Conservation (phyloP, 2,329 filamentous ascomycete species). For the Cercospora brassicicola region DNA sequence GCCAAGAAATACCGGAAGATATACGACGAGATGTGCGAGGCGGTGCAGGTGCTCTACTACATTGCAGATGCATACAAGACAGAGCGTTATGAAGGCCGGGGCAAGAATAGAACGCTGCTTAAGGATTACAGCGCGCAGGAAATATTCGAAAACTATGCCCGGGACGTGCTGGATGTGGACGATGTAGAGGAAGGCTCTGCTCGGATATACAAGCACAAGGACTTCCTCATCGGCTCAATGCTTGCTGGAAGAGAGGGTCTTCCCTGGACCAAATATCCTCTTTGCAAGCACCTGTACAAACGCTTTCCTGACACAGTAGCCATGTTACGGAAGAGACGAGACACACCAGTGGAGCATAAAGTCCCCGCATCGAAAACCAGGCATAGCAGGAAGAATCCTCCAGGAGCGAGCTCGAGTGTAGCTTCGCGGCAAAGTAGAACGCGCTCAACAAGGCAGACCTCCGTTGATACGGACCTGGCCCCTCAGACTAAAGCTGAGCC, state of each 20-base stretch:
- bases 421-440: neutral
- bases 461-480: slow-evolving; percentile 8
- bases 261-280: slow-evolving; percentile 45
- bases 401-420: slow-evolving; percentile 3
- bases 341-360: slow-evolving; percentile 9
- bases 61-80: slow-evolving; percentile 58
- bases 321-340: slow-evolving; percentile 13
- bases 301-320: slow-evolving; percentile 38
- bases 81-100: slow-evolving; percentile 37
- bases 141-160: slow-evolving; percentile 43
- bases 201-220: slow-evolving; percentile 35
- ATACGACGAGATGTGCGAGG: slow-evolving; percentile 62
- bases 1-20: slow-evolving; percentile 57
- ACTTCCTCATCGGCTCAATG: slow-evolving; percentile 51
- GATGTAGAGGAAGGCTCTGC: slow-evolving; percentile 30
- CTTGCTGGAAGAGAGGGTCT: slow-evolving; percentile 47
- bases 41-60: slow-evolving; percentile 64
- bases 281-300: slow-evolving; percentile 45
- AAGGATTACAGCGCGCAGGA: slow-evolving; percentile 40
- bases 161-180: slow-evolving; percentile 24
- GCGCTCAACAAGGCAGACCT: slow-evolving; percentile 15
- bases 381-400: neutral
- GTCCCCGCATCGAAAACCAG: neutral
- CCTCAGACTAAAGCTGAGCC: slow-evolving; percentile 2
- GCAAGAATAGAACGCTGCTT: slow-evolving; percentile 36